Base-by-base conservation (phyloP, 2,329 filamentous ascomycete species). In the Cephalotrichum gorgonifer region DNA sequence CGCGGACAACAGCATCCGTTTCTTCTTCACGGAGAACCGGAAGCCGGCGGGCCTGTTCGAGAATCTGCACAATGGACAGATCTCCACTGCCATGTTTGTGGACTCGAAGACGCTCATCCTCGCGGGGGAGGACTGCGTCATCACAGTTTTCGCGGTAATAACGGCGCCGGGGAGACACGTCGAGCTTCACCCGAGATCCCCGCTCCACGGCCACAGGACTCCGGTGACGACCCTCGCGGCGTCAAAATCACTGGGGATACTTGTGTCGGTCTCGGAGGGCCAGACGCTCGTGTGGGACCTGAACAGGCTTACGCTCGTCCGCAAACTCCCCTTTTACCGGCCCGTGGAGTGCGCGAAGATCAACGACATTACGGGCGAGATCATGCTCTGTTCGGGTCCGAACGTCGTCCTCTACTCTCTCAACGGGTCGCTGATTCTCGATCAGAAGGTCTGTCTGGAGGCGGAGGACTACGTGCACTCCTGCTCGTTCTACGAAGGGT, bases 71-170 rank as follows among this genome's bases (percentile, higher is more conserved):
- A 84, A 91, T 50, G 89, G 90, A 4, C 89, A 95, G 61, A 77
- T 98, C 26, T 91, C 89, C 0, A 83, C 82, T 49, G 83, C 88
- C 1, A 73, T 85, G 12, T 93, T 97, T 61, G 88, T 88, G 1
- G 91, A 96, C 62, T 91, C 88, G 15, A 87, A 86, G 58, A 95
- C 88, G 0, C 75, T 98, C 20, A 83, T 98, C 54, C 97, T 93
- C 0, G 88, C 89, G 1, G 93, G 93, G 25, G 85, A 88, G 44
- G 93, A 98, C 59, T 95, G 91, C 58, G 90, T 93, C 0, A 78
- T 98, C 4, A 89, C 87, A 0, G 82, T 95, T 2, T 94, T 88
- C 76, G 82, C 78, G 2, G 77, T 96, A 35, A 67, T 76, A 48
- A 82, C 78, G 1, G 70, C 75, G 11, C 72, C 71, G 0, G 73